Conservation (phyloP, 768 basidiomycete species). For the Podaxis mareebaensis region DNA sequence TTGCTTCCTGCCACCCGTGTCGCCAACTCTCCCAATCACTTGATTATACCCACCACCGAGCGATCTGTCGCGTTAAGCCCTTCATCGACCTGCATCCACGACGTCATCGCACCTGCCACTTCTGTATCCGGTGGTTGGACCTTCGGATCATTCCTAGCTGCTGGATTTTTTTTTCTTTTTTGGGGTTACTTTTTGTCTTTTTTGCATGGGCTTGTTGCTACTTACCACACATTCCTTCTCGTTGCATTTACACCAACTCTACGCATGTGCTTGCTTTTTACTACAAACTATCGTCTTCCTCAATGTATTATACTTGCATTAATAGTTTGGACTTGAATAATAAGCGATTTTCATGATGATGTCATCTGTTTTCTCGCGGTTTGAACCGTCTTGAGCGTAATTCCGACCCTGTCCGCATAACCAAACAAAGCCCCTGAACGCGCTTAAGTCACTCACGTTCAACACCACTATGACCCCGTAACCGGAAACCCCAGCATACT, state of each 20-base stretch:
- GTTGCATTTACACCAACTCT: neutral
- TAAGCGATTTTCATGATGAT: neutral
- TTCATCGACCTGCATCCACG: neutral
- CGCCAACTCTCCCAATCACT: neutral
- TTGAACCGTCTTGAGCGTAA: too few species aligned
- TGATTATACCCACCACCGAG: neutral
- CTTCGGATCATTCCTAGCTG: neutral
- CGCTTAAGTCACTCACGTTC: too few species aligned
- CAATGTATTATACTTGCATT: conserved; percentile 8
- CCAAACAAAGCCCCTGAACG: too few species aligned
- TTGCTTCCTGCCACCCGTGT: neutral
- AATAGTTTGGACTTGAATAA: neutral
- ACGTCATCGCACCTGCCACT: neutral
- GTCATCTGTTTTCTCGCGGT: neutral
- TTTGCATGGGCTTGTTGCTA: neutral
- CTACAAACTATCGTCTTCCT: neutral
- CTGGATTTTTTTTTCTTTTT: neutral
- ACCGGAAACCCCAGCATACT: too few species aligned
- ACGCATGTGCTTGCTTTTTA: neutral
- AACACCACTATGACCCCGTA: too few species aligned
- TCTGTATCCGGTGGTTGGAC: neutral
- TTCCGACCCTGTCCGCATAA: too few species aligned
- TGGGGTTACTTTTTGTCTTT: neutral
- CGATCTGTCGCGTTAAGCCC: neutral
- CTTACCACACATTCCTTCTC: neutral